A percentile compares a stretch with the other conserved stretches of the same genome.
Conservation (phyloP, 2,329 filamentous ascomycete genomes). For the Aspergillus hiratsukae region DNA sequence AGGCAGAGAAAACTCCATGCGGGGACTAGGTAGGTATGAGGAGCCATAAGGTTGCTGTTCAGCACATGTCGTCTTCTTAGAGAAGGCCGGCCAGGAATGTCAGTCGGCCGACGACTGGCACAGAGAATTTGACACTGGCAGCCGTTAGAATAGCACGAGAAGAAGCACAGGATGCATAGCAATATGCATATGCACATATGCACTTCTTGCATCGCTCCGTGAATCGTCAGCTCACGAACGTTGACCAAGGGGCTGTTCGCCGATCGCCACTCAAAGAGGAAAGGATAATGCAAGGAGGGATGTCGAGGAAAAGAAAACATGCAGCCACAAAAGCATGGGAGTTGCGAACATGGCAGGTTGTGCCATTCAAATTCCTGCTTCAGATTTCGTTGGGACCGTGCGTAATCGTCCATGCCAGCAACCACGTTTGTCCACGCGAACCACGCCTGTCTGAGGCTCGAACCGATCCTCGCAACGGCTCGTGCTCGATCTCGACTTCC, state of each 20-base stretch:
- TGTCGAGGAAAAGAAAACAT: constrained; percentile 1
- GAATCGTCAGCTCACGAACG: not conserved
- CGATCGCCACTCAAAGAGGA: not conserved
- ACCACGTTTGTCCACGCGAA: constrained; percentile 16
- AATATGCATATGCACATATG: not conserved
- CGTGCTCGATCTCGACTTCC: constrained; percentile 3
- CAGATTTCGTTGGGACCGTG: constrained; percentile 11
- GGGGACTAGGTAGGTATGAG: not conserved
- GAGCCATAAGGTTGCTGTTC: not conserved
- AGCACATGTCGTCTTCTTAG: not conserved
- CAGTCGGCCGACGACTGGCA: not conserved
- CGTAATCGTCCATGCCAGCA: constrained; percentile 12
- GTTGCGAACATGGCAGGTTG: not conserved
- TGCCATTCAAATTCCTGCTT: not conserved
- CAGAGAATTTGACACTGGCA: not conserved
- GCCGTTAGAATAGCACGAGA: not conserved
- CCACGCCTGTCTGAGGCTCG: constrained; percentile 6
- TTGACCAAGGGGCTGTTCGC: not conserved
- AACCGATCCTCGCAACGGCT: constrained; percentile 13
- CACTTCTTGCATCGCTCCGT: not conserved
- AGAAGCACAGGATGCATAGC: not conserved
- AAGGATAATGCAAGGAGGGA: not conserved
- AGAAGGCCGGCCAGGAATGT: not conserved
- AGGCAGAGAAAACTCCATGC: not conserved
- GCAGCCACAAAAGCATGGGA: not conserved